Evolutionary conservation across 1,284 basidiomycete species (phyloP).

Genomic region (Cryptococcus jaspeensis): DNA sequence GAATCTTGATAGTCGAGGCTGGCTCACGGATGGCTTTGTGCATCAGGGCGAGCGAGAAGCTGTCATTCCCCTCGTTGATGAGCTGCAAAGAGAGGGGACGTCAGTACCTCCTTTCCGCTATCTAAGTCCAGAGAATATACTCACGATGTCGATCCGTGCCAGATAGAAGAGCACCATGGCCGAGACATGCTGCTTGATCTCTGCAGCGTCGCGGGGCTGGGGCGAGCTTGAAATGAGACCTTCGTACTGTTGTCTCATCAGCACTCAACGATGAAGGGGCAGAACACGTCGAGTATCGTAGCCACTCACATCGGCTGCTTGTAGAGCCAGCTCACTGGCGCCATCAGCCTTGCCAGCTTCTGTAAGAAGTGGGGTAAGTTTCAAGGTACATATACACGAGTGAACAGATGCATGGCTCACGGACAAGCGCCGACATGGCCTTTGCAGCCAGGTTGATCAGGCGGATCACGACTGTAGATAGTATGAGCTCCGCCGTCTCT

Average conservation of each 20-base stretch:
- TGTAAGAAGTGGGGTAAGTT: not conserved
- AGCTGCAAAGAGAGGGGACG: too few species aligned
- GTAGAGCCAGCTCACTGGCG: not conserved
- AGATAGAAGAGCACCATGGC: not conserved
- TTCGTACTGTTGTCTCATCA: not conserved
- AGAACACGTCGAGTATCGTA: not conserved
- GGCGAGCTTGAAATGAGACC: not conserved
- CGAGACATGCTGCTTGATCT: not conserved
- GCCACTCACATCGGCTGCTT: not conserved
- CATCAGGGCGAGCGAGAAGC: not conserved
- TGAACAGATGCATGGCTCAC: not conserved
- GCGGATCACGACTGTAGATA: not conserved
- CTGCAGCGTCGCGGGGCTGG: not conserved
- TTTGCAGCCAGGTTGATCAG: not conserved
- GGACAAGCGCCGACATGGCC: not conserved
- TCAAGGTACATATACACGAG: not conserved
- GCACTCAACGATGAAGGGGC: not conserved
- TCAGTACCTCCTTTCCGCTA: too few species aligned
- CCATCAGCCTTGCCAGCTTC: not conserved
- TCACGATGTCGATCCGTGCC: constrained; percentile 1
- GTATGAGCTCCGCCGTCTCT: not conserved
- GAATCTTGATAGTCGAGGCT: not conserved
- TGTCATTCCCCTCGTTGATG: not conserved
- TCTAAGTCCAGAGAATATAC: not conserved
- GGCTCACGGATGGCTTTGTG: not conserved